A percentile compares a stretch with the other conserved stretches of the same genome.
Evolutionary conservation across 139 green algal species (phyloP).

Genomic region (Coelastrella sp.): DNA sequence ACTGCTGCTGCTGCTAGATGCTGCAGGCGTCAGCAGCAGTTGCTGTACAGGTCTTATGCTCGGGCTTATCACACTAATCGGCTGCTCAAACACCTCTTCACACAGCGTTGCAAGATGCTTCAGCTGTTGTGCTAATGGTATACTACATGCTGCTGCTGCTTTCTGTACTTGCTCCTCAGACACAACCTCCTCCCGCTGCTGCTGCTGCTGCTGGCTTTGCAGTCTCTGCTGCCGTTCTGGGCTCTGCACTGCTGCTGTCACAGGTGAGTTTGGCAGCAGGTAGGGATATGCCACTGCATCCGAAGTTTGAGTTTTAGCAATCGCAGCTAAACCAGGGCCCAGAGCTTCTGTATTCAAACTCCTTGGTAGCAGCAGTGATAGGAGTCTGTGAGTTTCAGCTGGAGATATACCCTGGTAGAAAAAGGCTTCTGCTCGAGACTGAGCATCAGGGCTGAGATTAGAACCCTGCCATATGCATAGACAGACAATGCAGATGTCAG

Average conservation of each 20-base stretch:
- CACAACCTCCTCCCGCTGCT: background rate
- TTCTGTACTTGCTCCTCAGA: background rate
- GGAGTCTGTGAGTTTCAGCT: constrained; percentile 18
- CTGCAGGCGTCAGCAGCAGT: constrained; percentile 40
- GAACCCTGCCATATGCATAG: no score
- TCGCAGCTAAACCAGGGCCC: no score
- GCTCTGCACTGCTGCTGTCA: background rate
- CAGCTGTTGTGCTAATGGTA: constrained; percentile 49
- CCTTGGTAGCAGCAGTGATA: constrained; percentile 26
- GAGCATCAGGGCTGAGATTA: background rate
- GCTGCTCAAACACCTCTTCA: constrained; percentile 32
- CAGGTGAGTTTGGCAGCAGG: background rate
- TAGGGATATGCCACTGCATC: background rate
- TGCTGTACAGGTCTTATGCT: background rate
- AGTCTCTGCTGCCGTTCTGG: constrained; percentile 5
- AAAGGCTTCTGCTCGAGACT: background rate
- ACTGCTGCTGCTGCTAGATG: constrained; percentile 5
- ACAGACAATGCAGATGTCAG: background rate
- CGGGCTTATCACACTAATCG: constrained; percentile 20
- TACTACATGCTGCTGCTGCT: constrained; percentile 14
- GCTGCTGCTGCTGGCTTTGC: background rate
- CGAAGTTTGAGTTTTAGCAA: no score
- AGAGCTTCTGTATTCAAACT: no score
- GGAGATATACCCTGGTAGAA: no score
- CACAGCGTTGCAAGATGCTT: constrained; percentile 20